Conservation (phyloP, 2,329 filamentous ascomycete species). For the Stagonosporopsis cucurbitacearum region DNA sequence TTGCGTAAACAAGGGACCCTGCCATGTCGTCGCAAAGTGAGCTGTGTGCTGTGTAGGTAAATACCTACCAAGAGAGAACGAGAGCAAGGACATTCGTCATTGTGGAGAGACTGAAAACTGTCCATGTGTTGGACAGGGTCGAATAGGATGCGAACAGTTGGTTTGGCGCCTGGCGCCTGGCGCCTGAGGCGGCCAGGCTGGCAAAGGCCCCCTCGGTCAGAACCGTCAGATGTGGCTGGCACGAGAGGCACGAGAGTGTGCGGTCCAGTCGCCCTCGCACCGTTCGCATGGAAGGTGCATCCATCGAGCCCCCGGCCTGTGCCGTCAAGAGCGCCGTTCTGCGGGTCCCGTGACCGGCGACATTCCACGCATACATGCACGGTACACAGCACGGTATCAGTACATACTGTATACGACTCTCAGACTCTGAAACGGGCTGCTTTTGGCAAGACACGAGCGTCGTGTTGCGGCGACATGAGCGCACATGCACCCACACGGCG, state of each 20-base stretch:
- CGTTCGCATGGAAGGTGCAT: constrained; percentile 45
- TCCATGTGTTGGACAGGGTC: constrained; percentile 22
- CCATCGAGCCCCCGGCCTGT: constrained; percentile 31
- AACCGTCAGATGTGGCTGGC: constrained; percentile 38
- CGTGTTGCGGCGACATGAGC: constrained; percentile 24
- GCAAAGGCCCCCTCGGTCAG: constrained; percentile 23
- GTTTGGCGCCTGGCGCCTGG: constrained; percentile 48
- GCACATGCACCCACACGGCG: constrained; percentile 22
- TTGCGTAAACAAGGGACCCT: constrained; percentile 19
- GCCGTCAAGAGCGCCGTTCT: constrained; percentile 29
- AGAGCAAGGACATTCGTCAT: constrained; percentile 12
- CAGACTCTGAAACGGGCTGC: constrained; percentile 3
- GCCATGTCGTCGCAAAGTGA: constrained; percentile 35
- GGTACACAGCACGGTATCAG: no score
- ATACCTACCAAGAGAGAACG: no score
- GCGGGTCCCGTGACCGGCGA: constrained; percentile 35
- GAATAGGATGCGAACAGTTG: constrained; percentile 45
- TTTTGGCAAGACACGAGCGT: constrained; percentile 14
- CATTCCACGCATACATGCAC: constrained; percentile 13
- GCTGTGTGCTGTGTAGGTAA: no score
- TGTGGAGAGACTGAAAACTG: constrained; percentile 8
- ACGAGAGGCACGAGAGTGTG: no score
- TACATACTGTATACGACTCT: no score
- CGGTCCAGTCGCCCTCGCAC: constrained; percentile 18
- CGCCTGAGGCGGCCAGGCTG: constrained; percentile 39